Evolutionary conservation across 148 eudicot species (phyloP).

Genomic region (Vaccinium macrocarpon): DNA sequence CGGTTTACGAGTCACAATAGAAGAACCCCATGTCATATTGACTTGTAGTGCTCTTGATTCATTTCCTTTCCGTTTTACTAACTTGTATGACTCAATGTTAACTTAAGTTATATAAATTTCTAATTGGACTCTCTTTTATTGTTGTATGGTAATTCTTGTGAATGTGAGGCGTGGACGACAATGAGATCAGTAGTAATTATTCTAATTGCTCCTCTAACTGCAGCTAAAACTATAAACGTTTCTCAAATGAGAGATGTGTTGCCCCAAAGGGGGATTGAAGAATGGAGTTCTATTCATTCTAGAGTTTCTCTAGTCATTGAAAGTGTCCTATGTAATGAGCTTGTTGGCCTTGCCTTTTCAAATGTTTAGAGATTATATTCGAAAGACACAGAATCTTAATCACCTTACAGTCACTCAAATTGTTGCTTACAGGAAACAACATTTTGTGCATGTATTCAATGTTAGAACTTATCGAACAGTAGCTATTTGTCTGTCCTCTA

Average conservation of each 20-base stretch:
- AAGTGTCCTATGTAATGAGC: neutral
- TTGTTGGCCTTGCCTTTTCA: neutral
- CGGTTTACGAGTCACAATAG: neutral
- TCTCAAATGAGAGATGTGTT: no score
- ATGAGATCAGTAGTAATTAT: neutral
- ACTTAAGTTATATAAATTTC: neutral
- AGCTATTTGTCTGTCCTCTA: neutral
- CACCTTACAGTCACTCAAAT: neutral
- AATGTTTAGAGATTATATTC: neutral
- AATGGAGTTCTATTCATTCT: no score
- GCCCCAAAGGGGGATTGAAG: no score
- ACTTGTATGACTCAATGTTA: neutral
- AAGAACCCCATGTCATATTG: neutral
- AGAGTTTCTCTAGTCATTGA: neutral
- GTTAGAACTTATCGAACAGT: neutral
- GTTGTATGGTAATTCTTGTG: neutral
- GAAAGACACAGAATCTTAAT: neutral
- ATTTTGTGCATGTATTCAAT: neutral
- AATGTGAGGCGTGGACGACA: neutral
- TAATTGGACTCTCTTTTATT: neutral
- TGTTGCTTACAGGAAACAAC: neutral
- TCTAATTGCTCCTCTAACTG: neutral
- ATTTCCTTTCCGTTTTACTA: slow-evolving; percentile 6
- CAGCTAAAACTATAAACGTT: neutral
- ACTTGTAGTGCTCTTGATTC: slow-evolving; percentile 7